Conservation (phyloP, 1,139 yeast species). For the Yamadazyma friedrichii region DNA sequence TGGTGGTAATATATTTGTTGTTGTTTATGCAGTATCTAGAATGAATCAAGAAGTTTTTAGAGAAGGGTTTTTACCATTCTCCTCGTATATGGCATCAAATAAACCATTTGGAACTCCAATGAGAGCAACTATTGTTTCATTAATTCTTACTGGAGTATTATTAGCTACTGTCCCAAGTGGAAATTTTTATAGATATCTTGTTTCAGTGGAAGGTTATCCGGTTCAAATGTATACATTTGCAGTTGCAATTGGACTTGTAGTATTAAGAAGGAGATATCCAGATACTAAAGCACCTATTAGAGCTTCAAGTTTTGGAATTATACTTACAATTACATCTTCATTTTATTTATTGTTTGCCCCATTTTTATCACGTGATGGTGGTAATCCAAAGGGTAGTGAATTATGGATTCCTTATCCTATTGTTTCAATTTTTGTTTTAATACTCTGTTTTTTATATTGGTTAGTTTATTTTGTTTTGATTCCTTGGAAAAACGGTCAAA, state of each 20-base stretch:
- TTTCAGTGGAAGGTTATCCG: slow-evolving; percentile 75
- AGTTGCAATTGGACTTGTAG: slow-evolving; percentile 52
- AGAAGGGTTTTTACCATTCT: slow-evolving; percentile 60
- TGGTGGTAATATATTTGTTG: slow-evolving; percentile 64
- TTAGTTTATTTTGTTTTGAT: slow-evolving; percentile 39
- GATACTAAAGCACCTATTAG: slow-evolving; percentile 48
- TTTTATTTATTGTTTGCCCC: slow-evolving; percentile 47
- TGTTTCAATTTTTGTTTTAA: slow-evolving; percentile 32
- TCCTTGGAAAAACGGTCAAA: slow-evolving; percentile 46
- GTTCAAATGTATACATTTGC: slow-evolving; percentile 48
- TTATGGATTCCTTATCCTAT: slow-evolving; percentile 54
- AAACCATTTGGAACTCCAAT: slow-evolving; percentile 59
- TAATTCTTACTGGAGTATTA: slow-evolving; percentile 17
- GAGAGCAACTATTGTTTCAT: slow-evolving; percentile 42
- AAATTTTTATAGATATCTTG: slow-evolving; percentile 73
- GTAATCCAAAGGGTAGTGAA: slow-evolving; percentile 43
- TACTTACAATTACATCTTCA: slow-evolving; percentile 38
- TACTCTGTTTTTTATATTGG: slow-evolving; percentile 48
- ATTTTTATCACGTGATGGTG: slow-evolving; percentile 36
- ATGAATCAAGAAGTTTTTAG: slow-evolving; percentile 65
- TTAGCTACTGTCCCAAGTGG: slow-evolving; percentile 61
- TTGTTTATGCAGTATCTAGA: slow-evolving; percentile 56
- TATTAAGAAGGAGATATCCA: slow-evolving; percentile 47
- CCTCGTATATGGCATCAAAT: slow-evolving; percentile 52
- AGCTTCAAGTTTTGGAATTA: slow-evolving; percentile 46